Base-by-base conservation (phyloP, 805 yeast species). In the Wickerhamiella cacticola region DNA sequence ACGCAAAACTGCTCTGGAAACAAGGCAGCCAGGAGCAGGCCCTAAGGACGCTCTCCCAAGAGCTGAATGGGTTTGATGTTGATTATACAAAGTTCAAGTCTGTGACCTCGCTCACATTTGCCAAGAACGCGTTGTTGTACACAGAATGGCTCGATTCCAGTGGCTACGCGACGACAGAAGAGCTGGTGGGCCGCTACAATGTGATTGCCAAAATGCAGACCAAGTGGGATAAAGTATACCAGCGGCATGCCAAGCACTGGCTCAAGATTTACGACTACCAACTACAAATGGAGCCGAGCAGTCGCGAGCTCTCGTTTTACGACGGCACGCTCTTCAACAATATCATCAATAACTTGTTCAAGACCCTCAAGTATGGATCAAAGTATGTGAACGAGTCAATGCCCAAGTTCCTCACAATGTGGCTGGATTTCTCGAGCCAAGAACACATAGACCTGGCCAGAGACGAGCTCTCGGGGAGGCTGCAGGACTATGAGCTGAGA, bases 111-210 rank as follows among this genome's bases (percentile, higher is more conserved):
- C 16, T 31, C 10, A 55, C 59, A 16, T 56, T 52, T 8, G 70
- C 76, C 1, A 56, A 69, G 43, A 74, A 78, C n/a, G 82, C 83
- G 46, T 65, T 88, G 42, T 79, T 80, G 50, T 84, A 84, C 59
- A 84, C 96, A 0, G 76, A 79, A 53, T 92, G 97, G 97, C 67
- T 87, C 15, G 95, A 87, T 58, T 69, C 70, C 29, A 83, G 96
- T 0, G 88, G 86, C 45, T 88, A 84, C 59, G 80, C 87, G 26
- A 79, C 86, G 7, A 78, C 94, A 7, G 74, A 72, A 13, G 79
- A 78, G 29, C 82, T 92, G 33, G 73, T 82, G 18, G 72, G 72
- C 24, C 84, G 84, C 53, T 92, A 86, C 55, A 66, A 66, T 23
- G 68, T 73, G 3, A 79, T 89, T 0, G 71, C 75, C 15, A 65